Conservation (phyloP, 2,329 filamentous ascomycete species). For the Fusarium sp. region DNA sequence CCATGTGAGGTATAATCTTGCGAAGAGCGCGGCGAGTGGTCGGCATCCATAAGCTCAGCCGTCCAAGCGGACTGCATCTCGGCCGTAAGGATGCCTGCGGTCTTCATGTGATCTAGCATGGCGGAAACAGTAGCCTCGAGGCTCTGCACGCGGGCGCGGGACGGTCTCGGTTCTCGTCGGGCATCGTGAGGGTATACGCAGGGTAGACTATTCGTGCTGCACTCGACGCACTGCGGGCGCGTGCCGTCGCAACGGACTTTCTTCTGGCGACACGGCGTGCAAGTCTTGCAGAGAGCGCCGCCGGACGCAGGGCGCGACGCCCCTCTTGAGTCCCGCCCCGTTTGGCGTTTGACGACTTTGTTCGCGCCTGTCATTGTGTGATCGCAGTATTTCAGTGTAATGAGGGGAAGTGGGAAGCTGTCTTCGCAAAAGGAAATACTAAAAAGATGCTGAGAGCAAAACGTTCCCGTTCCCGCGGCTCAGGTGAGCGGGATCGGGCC, state of each 20-base stretch:
- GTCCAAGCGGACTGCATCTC: conserved; percentile 49
- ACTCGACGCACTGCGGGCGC: conserved; percentile 52
- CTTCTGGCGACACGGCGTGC: conserved; percentile 54
- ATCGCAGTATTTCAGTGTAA: neutral
- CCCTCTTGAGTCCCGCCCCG: conserved; percentile 39
- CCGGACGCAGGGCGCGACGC: conserved; percentile 41
- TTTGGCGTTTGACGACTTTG: conserved; percentile 43
- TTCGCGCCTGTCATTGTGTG: conserved; percentile 42
- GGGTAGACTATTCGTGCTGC: conserved; percentile 46
- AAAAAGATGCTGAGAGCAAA: conserved; percentile 20
- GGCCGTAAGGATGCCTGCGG: conserved; percentile 48
- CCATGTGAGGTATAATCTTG: conserved; percentile 49
- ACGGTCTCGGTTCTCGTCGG: conserved; percentile 51
- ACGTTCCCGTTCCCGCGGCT: conserved; percentile 12
- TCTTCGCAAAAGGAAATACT: neutral
- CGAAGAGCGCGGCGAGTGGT: conserved; percentile 35
- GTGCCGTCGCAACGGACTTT: conserved; percentile 55
- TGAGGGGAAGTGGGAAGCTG: neutral
- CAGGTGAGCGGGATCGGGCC: conserved; percentile 43
- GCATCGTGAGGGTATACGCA: conserved; percentile 55
- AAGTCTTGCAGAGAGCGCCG: conserved; percentile 53
- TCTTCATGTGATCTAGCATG: conserved; percentile 54
- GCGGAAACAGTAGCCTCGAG: conserved; percentile 50
- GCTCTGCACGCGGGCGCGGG: conserved; percentile 50
- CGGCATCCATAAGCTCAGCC: conserved; percentile 47